Evolutionary conservation across 441 rosid genomes (phyloP).

Genomic region (Erodium moschatum): DNA sequence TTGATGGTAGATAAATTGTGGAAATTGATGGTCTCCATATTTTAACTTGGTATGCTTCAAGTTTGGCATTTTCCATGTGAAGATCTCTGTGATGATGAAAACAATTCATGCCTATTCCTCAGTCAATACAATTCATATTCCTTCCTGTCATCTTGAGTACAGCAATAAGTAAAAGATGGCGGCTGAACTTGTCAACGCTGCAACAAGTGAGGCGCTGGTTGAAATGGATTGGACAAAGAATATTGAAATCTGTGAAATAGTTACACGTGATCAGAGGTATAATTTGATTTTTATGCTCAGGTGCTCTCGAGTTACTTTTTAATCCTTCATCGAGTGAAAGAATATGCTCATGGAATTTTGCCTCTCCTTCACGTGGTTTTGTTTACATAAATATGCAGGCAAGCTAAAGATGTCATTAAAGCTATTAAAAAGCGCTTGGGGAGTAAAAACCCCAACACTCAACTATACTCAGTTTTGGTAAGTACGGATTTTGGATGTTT

Average conservation of each 20-base stretch:
- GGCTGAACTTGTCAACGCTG: constrained; percentile 72
- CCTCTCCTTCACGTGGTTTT: constrained; percentile 18
- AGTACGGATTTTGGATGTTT: constrained; percentile 1
- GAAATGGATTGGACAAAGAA: constrained; percentile 88
- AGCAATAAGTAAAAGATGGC: constrained; percentile 55
- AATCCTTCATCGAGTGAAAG: not conserved
- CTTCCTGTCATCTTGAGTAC: constrained; percentile 9
- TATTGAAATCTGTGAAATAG: constrained; percentile 83
- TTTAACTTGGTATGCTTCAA: not conserved
- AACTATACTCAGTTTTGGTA: constrained; percentile 72
- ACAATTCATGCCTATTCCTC: not conserved
- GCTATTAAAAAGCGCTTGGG: constrained; percentile 82
- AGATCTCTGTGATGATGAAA: not conserved
- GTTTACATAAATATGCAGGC: constrained; percentile 39
- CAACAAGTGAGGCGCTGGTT: constrained; percentile 68
- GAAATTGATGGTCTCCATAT: not conserved
- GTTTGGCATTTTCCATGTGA: not conserved
- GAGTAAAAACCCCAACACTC: constrained; percentile 58
- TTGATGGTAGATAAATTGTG: not conserved
- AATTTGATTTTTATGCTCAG: not conserved
- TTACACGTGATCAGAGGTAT: constrained; percentile 69
- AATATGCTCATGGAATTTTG: not conserved
- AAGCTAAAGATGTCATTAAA: constrained; percentile 71
- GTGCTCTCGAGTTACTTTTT: not conserved
- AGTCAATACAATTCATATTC: not conserved